phyloP scores from a whole-genome alignment of 805 yeast species.

The Kazachstania africana region DNA sequence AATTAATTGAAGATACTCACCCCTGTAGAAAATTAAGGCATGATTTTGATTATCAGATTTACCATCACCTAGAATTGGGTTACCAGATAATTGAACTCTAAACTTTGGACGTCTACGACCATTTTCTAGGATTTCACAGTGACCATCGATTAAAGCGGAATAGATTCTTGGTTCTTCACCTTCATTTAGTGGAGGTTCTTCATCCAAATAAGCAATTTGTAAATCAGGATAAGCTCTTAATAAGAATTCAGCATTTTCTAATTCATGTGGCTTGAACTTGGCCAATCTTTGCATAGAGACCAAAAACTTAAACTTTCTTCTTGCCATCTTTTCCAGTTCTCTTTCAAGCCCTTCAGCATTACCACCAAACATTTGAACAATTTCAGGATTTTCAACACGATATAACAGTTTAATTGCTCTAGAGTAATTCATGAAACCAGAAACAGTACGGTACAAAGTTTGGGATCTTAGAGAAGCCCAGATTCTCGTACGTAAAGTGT shows the following conservation, averaged over 20 bases:
- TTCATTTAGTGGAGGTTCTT: constrained; percentile 67
- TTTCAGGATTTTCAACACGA: constrained; percentile 90
- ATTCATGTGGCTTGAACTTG: constrained; percentile 59
- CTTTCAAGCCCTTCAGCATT: constrained; percentile 93
- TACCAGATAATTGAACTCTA: constrained; percentile 69
- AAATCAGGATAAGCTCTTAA: constrained; percentile 76
- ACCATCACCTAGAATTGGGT: constrained; percentile 82
- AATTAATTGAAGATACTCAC: constrained; percentile 73
- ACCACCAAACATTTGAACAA: constrained; percentile 97
- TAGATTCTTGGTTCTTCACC: constrained; percentile 63
- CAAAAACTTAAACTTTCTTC: constrained; percentile 69
- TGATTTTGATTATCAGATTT: constrained; percentile 82
- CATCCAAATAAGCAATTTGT: constrained; percentile 88
- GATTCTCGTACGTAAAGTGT: constrained; percentile 88
- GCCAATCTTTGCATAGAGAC: constrained; percentile 82
- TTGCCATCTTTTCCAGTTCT: constrained; percentile 84
- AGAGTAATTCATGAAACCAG: constrained; percentile 97
- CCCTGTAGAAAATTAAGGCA: constrained; percentile 67
- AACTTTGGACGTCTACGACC: constrained; percentile 70
- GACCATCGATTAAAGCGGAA: constrained; percentile 73
- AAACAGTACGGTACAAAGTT: constrained; percentile 90
- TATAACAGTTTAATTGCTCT: constrained; percentile 88
- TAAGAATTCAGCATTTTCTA: constrained; percentile 70
- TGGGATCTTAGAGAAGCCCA: constrained; percentile 98
- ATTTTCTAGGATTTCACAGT: constrained; percentile 57